phyloP scores from a whole-genome alignment of 2,329 filamentous ascomycete species.

The Trichoderma brevicompactum region DNA sequence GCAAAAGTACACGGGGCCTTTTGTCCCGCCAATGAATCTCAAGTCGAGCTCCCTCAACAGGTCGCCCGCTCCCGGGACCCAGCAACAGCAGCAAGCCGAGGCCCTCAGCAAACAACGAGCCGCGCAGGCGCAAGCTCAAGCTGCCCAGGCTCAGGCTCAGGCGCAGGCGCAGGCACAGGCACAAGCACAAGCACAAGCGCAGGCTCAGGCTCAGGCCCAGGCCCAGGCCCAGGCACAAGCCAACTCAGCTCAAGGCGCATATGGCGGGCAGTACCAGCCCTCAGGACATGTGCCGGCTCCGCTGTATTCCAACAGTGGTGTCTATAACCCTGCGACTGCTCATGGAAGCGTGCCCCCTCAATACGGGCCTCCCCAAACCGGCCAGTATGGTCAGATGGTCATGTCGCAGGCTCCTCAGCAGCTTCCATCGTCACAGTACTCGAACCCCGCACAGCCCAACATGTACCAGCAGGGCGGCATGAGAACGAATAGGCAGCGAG shows the following conservation, averaged over 20 bases:
- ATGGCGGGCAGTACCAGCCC: slow-evolving; percentile 58
- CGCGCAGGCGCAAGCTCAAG: slow-evolving; percentile 58
- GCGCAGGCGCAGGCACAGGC: slow-evolving; percentile 52
- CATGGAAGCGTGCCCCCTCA: slow-evolving; percentile 65
- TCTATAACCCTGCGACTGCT: slow-evolving; percentile 68
- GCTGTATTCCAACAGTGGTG: slow-evolving; percentile 80
- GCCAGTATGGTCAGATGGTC: slow-evolving; percentile 73
- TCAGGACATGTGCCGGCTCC: slow-evolving; percentile 59
- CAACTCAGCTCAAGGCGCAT: slow-evolving; percentile 68
- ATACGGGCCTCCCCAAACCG: slow-evolving; percentile 70
- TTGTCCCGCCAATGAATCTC: slow-evolving; percentile 95
- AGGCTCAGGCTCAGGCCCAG: slow-evolving; percentile 61
- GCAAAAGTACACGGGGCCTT: slow-evolving; percentile 93
- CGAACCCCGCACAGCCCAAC: slow-evolving; percentile 52
- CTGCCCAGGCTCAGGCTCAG: slow-evolving; percentile 62
- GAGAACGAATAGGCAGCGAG: slow-evolving; percentile 80
- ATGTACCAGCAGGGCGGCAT: slow-evolving; percentile 69
- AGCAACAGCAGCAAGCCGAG: slow-evolving; percentile 95
- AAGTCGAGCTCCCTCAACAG: slow-evolving; percentile 84
- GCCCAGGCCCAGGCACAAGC: slow-evolving; percentile 62
- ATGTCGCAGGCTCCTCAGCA: slow-evolving; percentile 70
- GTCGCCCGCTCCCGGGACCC: slow-evolving; percentile 88
- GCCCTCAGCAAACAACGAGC: slow-evolving; percentile 91
- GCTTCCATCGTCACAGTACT: slow-evolving; percentile 68
- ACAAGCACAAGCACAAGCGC: slow-evolving; percentile 70